Conservation (phyloP, 1,284 basidiomycete species). For the Porodaedalea pini region DNA sequence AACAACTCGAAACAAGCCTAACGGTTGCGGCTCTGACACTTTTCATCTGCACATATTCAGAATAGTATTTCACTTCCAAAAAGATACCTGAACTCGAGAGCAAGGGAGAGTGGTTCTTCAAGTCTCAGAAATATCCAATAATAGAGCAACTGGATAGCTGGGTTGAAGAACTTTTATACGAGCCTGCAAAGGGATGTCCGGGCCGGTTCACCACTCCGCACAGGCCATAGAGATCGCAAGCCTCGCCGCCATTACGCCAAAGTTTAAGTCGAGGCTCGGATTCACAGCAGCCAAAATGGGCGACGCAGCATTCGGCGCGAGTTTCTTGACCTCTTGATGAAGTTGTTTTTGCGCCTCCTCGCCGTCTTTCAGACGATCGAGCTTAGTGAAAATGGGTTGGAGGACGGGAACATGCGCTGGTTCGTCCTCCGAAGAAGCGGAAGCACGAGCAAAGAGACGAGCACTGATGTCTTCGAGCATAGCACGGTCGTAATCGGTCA, state of each 20-base stretch:
- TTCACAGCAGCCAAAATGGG: slow-evolving; percentile 56
- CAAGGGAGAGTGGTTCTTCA: too few relatives aligned
- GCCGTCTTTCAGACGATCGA: slow-evolving; percentile 41
- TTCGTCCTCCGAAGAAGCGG: slow-evolving; percentile 35
- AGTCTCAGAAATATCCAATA: too few relatives aligned
- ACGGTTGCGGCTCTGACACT: too few relatives aligned
- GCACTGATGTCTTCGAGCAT: slow-evolving; percentile 57
- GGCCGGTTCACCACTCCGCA: slow-evolving; percentile 20
- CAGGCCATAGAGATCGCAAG: slow-evolving; percentile 57
- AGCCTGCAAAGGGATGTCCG: background rate
- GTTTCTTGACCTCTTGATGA: slow-evolving; percentile 41
- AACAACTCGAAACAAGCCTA: too few relatives aligned
- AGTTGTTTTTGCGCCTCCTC: slow-evolving; percentile 32
- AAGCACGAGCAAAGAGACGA: slow-evolving; percentile 30
- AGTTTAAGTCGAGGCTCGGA: slow-evolving; percentile 39
- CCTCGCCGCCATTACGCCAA: slow-evolving; percentile 54
- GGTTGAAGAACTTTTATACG: too few relatives aligned
- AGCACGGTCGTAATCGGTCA: slow-evolving; percentile 50
- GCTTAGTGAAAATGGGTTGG: slow-evolving; percentile 71
- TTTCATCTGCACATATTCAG: background rate
- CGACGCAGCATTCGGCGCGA: slow-evolving; percentile 58
- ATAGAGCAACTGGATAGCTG: too few relatives aligned
- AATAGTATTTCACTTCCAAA: too few relatives aligned
- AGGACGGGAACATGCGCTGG: slow-evolving; percentile 43
- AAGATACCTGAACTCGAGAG: too few relatives aligned